These are phyloP conservation scores for Salvia miltiorrhiza DNA, from an alignment of 257 asterid species.

Conservation along the genomic window DNA sequence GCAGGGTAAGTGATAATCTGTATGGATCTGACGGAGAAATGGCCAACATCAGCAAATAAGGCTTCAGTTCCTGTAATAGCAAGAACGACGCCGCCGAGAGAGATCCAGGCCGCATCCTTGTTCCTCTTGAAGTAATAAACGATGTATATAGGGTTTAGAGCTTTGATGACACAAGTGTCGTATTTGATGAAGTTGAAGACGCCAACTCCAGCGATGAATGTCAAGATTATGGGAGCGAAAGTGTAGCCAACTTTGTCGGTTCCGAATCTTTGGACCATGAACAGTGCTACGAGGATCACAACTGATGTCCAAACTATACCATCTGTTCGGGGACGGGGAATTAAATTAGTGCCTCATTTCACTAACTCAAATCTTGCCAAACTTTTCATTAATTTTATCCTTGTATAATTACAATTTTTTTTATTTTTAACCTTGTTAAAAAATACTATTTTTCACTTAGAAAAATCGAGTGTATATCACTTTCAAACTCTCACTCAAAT, in stretches of 20 bases:
- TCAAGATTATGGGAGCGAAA: conserved; percentile 50
- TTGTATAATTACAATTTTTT: too few relatives aligned
- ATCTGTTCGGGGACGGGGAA: conserved; percentile 14
- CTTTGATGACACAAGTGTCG: conserved; percentile 41
- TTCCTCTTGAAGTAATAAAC: conserved; percentile 43
- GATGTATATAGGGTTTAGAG: conserved; percentile 50
- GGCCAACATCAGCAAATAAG: conserved; percentile 66
- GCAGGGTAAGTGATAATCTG: conserved; percentile 52
- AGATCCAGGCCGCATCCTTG: background rate
- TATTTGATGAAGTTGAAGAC: conserved; percentile 51
- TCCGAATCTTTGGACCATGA: conserved; percentile 51
- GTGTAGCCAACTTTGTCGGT: conserved; percentile 64
- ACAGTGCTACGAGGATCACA: conserved; percentile 42
- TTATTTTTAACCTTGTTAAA: too few relatives aligned
- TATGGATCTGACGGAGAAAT: conserved; percentile 52
- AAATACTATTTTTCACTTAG: too few relatives aligned
- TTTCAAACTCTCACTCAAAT: too few relatives aligned
- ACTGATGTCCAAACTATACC: conserved; percentile 42
- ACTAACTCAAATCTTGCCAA: too few relatives aligned
- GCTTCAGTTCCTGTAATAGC: conserved; percentile 57
- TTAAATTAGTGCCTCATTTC: too few relatives aligned
- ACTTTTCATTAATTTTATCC: too few relatives aligned
- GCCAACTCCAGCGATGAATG: conserved; percentile 46
- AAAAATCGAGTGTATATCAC: too few relatives aligned
- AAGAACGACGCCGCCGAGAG: too few relatives aligned